Evolutionary conservation across 1,284 basidiomycete species (phyloP), one percentile per base, ranked within the genome.

Genomic region (Agroathelia rolfsii): DNA sequence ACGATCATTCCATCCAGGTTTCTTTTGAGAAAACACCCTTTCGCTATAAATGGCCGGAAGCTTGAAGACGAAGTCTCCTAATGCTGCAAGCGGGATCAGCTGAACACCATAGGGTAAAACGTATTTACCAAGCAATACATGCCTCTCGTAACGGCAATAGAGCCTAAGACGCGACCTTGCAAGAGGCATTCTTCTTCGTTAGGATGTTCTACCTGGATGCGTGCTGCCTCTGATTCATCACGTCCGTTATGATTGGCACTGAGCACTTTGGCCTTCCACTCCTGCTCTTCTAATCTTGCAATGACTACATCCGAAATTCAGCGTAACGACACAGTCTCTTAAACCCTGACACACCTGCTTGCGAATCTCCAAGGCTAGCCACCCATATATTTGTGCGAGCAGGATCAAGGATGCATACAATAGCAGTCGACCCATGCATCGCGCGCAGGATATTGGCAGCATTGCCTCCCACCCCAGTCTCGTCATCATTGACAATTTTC

Each of bases 11-110:
- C 53, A 51, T 13, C 46, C 46, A 9, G 51, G 45, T 18, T 44
- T 33, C 17, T 48, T 36, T 26, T 52, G 43, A 20, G 50, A 35
- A 35, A 61, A 58, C 15, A 62, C 42, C 7, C 51, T 49, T 3
- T 42, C 28, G 12, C 57, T 56, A 36, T 53, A 60, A 24, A 46
- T 39, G 2, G 43, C 31, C 2, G 58, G 55, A 10, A 59, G 49
- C 34, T 59, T 60, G 47, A 56, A 62, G 3, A 45, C 36, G 25
- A 49, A 49, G 41, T 62, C 59, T 22, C 59, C 59, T n/a, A 59
- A 39, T n/a, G 58, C 58, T 61, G 30, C n/a, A n/a, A n/a, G n/a
- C n/a, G n/a, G n/a, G n/a, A n/a, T n/a, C n/a, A n/a, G n/a, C n/a
- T n/a, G n/a, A n/a, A n/a, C n/a, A n/a, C n/a, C n/a, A n/a, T n/a